A percentile compares a stretch with the other conserved stretches of the same genome.
Evolutionary conservation across 202 grass and related monocot species (phyloP).

Genomic region (Setaria viridis): DNA sequence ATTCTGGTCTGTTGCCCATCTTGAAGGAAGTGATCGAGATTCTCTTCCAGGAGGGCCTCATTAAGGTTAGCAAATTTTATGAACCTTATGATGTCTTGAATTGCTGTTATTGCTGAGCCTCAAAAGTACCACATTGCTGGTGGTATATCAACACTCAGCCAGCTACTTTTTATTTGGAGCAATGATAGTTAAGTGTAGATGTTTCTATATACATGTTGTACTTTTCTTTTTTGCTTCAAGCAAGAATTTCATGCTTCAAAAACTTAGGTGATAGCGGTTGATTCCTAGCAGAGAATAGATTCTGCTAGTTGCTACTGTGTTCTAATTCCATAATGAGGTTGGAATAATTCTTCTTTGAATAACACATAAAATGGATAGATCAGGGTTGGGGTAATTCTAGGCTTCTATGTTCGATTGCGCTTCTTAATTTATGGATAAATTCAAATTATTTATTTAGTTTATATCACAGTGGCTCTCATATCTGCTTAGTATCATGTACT

Average conservation of each 20-base stretch:
- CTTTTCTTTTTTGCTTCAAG: neutral
- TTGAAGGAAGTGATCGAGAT: conserved; percentile 99
- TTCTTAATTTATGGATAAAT: conserved; percentile 2
- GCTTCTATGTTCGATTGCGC: neutral
- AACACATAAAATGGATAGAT: neutral
- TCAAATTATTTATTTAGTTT: conserved; percentile 14
- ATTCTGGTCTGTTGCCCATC: conserved; percentile 95
- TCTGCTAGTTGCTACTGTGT: conserved; percentile 5
- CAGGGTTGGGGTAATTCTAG: neutral
- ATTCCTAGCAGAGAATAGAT: conserved; percentile 21
- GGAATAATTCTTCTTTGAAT: neutral
- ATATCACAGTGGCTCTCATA: neutral
- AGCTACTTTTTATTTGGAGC: neutral
- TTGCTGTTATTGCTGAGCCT: conserved; percentile 17
- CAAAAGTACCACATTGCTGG: neutral
- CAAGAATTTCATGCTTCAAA: neutral
- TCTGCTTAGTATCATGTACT: conserved; percentile 1
- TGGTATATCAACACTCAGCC: conserved; percentile 21
- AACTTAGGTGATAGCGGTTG: neutral
- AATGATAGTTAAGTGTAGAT: conserved; percentile 6
- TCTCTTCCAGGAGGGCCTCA: conserved; percentile 96
- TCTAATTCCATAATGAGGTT: conserved; percentile 6
- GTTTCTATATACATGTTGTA: neutral
- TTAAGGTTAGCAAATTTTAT: conserved; percentile 70
- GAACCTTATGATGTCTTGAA: neutral